Evolutionary conservation across 352 stramenopile genomes (phyloP).

Genomic region (Pythium aphanidermatum): DNA sequence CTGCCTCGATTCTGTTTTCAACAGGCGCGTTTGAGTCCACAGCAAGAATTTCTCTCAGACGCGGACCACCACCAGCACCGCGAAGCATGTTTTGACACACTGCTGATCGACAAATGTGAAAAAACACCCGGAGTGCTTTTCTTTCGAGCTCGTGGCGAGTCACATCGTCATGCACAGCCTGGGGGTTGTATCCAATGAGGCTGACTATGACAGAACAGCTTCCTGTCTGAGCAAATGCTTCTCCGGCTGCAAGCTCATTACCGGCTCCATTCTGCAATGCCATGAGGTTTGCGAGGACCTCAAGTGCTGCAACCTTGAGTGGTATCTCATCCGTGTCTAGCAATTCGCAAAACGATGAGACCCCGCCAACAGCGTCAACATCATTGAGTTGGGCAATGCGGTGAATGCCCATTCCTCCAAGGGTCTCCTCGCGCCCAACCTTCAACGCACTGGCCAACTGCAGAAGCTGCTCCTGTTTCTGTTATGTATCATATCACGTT

Average conservation of each 20-base stretch:
- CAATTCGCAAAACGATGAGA: conserved; percentile 66
- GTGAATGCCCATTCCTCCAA: conserved; percentile 59
- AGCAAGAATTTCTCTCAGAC: conserved; percentile 52
- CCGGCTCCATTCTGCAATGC: conserved; percentile 65
- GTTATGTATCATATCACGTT: conserved; percentile 20
- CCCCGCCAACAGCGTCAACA: conserved; percentile 69
- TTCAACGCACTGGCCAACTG: conserved; percentile 56
- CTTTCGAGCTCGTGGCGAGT: conserved; percentile 55
- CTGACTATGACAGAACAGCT: conserved; percentile 49
- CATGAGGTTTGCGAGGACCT: conserved; percentile 75
- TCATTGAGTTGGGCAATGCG: conserved; percentile 81
- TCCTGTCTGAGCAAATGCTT: conserved; percentile 59
- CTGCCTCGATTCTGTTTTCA: conserved; percentile 60
- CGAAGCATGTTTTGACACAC: conserved; percentile 65
- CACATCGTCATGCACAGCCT: conserved; percentile 38
- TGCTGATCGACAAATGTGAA: conserved; percentile 62
- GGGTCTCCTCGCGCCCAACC: conserved; percentile 51
- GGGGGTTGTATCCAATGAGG: conserved; percentile 54
- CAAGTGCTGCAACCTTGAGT: conserved; percentile 47
- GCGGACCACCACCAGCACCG: conserved; percentile 37
- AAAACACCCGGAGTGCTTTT: conserved; percentile 65
- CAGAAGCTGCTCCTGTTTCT: conserved; percentile 66
- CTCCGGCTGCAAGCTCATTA: conserved; percentile 54
- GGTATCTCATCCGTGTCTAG: conserved; percentile 45
- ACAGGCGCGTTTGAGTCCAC: conserved; percentile 39